Base-by-base conservation (phyloP, 1,139 yeast genomes). In the Suzukiozyma palmioleophila region DNA sequence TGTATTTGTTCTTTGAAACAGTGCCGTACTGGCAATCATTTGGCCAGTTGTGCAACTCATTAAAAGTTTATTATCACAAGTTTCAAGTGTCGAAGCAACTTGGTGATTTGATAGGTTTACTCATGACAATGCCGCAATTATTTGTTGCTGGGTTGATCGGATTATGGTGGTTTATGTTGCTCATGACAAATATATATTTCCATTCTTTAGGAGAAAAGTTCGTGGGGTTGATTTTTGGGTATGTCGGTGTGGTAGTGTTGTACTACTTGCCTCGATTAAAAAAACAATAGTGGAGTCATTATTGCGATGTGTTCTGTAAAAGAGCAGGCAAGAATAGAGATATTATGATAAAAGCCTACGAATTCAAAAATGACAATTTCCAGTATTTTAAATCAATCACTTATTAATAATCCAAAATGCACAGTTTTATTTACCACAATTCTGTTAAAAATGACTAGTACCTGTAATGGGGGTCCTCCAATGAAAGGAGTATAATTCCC, bases 91-190 rank as follows among this genome's bases (percentile, higher is more conserved):
- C 26, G 32, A 26, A 21, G 18, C 16, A 35, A n/a, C 28, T 15
- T 15, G 18, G 13, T 7, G 29, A 25, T 3, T 13, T 26, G 1
- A 6, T 33, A 9, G 26, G 26, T 3, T 40, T 54, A 16, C 32
- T 64, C 4, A 36, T 53, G 15, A 56, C 59, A 16, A 59, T 66
- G 42, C 84, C 86, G 0, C 63, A 71, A 7, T 47, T 75, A 27
- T 43, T 73, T 2, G 65, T 78, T 1, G 39, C 71, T 2, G 54
- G 51, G 7, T 60, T 88, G 33, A 60, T 81, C 22, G 53, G 58
- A 1, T 57, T 87, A 34, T 89, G 96, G 94, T 75, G 85, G 75
- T 86, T 86, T 78, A 89, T 90, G 95, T 69, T 89, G 36, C 62
- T 89, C 36, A 80, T 87, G 77, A 90, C 98, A 0, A 77, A 86